phyloP scores from a whole-genome alignment of 2,329 filamentous ascomycete genomes.

The Esteya vermicola region DNA sequence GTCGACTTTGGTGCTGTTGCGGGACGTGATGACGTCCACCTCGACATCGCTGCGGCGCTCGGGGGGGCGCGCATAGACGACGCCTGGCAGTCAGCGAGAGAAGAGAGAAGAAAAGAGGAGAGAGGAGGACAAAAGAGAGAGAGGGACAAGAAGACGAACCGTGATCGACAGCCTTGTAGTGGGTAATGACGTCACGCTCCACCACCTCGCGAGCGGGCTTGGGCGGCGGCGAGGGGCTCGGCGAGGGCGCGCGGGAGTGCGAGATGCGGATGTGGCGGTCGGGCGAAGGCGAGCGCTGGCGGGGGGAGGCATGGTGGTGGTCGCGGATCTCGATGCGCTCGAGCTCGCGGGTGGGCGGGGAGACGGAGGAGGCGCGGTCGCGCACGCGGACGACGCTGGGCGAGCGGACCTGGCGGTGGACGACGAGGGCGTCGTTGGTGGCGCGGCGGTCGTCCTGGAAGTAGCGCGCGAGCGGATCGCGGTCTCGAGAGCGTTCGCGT shows the following conservation, averaged over 20 bases:
- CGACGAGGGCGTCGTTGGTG: slow-evolving; percentile 36
- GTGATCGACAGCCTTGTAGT: slow-evolving; percentile 78
- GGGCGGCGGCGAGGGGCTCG: slow-evolving; percentile 29
- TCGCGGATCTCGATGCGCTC: slow-evolving; percentile 20
- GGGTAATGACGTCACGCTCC: slow-evolving; percentile 78
- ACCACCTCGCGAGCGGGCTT: slow-evolving; percentile 52
- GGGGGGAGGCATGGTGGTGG: slow-evolving; percentile 24
- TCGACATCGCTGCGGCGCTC: slow-evolving; percentile 33
- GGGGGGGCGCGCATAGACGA: slow-evolving; percentile 28
- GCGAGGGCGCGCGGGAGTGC: slow-evolving; percentile 27
- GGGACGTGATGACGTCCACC: slow-evolving; percentile 45
- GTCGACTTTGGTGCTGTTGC: slow-evolving; percentile 42
- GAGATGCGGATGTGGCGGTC: slow-evolving; percentile 35
- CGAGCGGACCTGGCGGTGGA: slow-evolving; percentile 28
- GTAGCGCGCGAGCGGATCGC: slow-evolving; percentile 31
- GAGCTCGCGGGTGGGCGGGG: slow-evolving; percentile 16
- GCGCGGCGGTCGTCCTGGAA: slow-evolving; percentile 30
- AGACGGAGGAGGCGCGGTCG: slow-evolving; percentile 24
- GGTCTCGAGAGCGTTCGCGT: slow-evolving; percentile 27
- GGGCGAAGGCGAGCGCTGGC: slow-evolving; percentile 10
- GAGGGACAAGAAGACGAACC: slow-evolving; percentile 34
- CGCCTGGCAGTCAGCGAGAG: slow-evolving; percentile 20
- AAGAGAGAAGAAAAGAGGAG: background rate
- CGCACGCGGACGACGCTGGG: slow-evolving; percentile 26
- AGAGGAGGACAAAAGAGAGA: background rate